Percentiles rank a stretch among this genome's conserved stretches.
Evolutionary conservation across 2,329 filamentous ascomycete species (phyloP).

Genomic region (Ceratocystis alfenasii): DNA sequence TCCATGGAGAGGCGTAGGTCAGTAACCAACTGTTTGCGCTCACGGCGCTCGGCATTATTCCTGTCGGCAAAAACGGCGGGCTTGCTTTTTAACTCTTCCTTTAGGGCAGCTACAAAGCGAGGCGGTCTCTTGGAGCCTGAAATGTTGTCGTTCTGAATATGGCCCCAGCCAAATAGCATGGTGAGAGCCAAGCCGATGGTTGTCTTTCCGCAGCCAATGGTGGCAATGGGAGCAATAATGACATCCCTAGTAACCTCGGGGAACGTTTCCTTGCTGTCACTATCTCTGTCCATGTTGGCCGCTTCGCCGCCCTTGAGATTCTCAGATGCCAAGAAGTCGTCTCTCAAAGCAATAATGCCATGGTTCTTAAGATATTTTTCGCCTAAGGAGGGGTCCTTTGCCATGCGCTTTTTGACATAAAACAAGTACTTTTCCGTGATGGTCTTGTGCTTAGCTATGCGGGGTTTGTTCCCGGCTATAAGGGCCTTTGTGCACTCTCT

Average conservation of each 20-base stretch:
- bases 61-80: constrained; percentile 79
- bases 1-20: constrained; percentile 56
- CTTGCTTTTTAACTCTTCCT: constrained; percentile 49
- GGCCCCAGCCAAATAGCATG: constrained; percentile 80
- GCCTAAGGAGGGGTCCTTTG: constrained; percentile 52
- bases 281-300: constrained; percentile 55
- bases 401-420: constrained; percentile 65
- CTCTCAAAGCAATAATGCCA: constrained; percentile 80
- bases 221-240: constrained; percentile 80
- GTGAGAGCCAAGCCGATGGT: constrained; percentile 72
- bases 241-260: constrained; percentile 52
- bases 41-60: constrained; percentile 83
- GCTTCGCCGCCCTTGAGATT: constrained; percentile 83
- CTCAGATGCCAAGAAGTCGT: constrained; percentile 74
- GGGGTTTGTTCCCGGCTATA: constrained; percentile 62
- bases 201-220: constrained; percentile 93
- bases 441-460: constrained; percentile 70
- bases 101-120: constrained; percentile 61
- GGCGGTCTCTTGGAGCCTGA: constrained; percentile 57
- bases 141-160: constrained; percentile 95
- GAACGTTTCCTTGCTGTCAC: constrained; percentile 33
- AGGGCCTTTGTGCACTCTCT: constrained; percentile 88
- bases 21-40: constrained; percentile 74
- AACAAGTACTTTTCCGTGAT: constrained; percentile 86
- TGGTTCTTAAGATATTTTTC: constrained; percentile 75